Conservation (phyloP, 768 basidiomycete species). For the Xerocomus potaroensis region DNA sequence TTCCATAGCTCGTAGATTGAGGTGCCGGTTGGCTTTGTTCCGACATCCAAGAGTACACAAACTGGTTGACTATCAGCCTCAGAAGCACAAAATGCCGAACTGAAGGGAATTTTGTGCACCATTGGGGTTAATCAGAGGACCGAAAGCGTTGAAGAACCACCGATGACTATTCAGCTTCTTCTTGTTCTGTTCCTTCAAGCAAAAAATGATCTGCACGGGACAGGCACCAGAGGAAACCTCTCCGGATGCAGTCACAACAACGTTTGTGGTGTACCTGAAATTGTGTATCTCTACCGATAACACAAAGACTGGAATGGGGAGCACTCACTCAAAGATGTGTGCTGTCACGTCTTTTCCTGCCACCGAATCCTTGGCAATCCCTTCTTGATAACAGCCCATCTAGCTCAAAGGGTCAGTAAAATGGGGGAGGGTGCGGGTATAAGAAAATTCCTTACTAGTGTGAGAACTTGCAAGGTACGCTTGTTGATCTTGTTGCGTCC, state of each 20-base stretch:
- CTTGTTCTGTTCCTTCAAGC: slow-evolving; percentile 94
- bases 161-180: slow-evolving; percentile 95
- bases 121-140: slow-evolving; percentile 81
- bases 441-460: slow-evolving; percentile 47
- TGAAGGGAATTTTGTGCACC: slow-evolving; percentile 37
- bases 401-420: slow-evolving; percentile 21
- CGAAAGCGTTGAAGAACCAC: slow-evolving; percentile 98
- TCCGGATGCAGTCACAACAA: slow-evolving; percentile 72
- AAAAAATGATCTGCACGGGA: slow-evolving; percentile 85
- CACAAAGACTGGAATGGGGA: neutral
- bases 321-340: slow-evolving; percentile 82
- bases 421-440: neutral
- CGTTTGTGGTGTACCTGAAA: slow-evolving; percentile 69
- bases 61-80: slow-evolving; percentile 39
- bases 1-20: slow-evolving; percentile 98
- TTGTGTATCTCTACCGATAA: neutral
- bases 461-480: slow-evolving; percentile 85
- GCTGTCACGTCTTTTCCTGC: slow-evolving; percentile 89
- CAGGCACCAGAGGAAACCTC: slow-evolving; percentile 75
- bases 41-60: slow-evolving; percentile 89
- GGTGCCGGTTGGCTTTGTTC: slow-evolving; percentile 91
- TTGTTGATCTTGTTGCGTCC: slow-evolving; percentile 86
- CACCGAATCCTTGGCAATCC: slow-evolving; percentile 84
- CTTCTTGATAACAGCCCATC: slow-evolving; percentile 90
- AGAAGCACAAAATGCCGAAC: neutral